Percentiles rank a stretch among this genome's conserved stretches.
Conservation (phyloP, 2,329 filamentous ascomycete species). For the Colletotrichum horii region DNA sequence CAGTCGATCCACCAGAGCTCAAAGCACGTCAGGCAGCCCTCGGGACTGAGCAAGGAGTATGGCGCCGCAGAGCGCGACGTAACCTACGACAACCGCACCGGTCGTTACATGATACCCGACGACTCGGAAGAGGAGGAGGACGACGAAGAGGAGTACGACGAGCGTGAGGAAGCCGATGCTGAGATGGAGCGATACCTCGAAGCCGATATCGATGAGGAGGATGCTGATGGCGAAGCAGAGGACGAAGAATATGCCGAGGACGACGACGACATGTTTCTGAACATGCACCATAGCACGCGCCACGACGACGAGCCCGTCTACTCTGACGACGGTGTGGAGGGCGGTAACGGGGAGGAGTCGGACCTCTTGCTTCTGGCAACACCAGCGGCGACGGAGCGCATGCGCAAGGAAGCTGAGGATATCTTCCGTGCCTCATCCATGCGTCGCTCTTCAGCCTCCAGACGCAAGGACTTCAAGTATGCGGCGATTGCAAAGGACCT, state of each 20-base stretch:
- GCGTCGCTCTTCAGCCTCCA: conserved; percentile 43
- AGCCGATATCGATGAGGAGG: conserved; percentile 35
- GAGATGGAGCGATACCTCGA: conserved; percentile 42
- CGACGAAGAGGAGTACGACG: conserved; percentile 32
- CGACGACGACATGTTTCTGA: conserved; percentile 55
- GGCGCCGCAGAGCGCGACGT: conserved; percentile 6
- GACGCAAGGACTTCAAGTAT: conserved; percentile 67
- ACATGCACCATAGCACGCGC: conserved; percentile 42
- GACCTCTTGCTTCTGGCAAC: conserved; percentile 62
- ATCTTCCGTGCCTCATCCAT: conserved; percentile 59
- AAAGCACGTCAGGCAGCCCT: conserved; percentile 45
- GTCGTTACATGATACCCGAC: conserved; percentile 26
- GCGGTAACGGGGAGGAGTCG: conserved; percentile 39
- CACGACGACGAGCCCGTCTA: conserved; percentile 28
- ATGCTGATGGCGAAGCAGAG: conserved; percentile 41
- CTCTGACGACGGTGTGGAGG: conserved; percentile 29
- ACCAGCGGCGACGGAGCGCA: conserved; percentile 57
- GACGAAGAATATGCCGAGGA: conserved; percentile 45
- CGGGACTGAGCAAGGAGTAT: conserved; percentile 54
- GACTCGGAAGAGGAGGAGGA: conserved; percentile 37
- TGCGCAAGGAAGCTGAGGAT: conserved; percentile 60
- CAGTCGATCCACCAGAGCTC: conserved; percentile 48
- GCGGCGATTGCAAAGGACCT: conserved; percentile 75
- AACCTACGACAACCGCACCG: conserved; percentile 22
- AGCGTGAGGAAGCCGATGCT: conserved; percentile 33